Evolutionary conservation across 331 rosid genomes (phyloP).

Genomic region (Rhamnella rubrinervis): DNA sequence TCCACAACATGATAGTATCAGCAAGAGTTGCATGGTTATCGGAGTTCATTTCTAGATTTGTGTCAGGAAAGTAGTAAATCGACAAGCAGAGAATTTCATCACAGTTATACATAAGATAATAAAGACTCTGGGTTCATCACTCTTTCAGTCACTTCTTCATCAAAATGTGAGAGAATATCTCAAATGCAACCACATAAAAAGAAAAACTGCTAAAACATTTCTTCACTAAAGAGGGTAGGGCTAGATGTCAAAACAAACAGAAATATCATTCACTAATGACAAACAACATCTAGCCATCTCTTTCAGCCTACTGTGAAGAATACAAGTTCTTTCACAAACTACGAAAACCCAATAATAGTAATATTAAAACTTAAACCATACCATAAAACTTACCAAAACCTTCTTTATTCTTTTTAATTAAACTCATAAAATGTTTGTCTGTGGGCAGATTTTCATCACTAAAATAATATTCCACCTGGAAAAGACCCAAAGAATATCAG

Average conservation of each 20-base stretch:
- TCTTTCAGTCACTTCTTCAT: not conserved
- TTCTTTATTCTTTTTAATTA: conserved; percentile 81
- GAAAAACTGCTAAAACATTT: not conserved
- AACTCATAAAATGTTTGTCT: conserved; percentile 61
- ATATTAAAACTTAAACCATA: not conserved
- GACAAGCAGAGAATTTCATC: not conserved
- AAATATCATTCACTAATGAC: not conserved
- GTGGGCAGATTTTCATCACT: conserved; percentile 78
- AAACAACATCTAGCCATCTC: not conserved
- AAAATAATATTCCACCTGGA: conserved; percentile 92
- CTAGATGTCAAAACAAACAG: not conserved
- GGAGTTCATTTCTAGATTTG: not conserved
- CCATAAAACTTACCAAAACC: conserved; percentile 66
- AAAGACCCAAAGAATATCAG: conserved; percentile 19
- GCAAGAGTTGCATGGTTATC: too few relatives aligned
- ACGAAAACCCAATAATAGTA: not conserved
- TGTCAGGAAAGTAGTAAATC: not conserved
- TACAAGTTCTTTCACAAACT: not conserved
- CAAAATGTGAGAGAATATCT: not conserved
- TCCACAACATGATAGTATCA: too few relatives aligned
- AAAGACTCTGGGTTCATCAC: not conserved
- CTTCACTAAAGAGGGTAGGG: too few relatives aligned
- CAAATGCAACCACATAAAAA: not conserved
- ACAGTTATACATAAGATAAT: not conserved
- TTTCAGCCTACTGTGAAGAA: not conserved